A percentile compares a stretch with the other conserved stretches of the same genome.
phyloP scores from a whole-genome alignment of 768 basidiomycete genomes.

The Leccinum rimulosum region DNA sequence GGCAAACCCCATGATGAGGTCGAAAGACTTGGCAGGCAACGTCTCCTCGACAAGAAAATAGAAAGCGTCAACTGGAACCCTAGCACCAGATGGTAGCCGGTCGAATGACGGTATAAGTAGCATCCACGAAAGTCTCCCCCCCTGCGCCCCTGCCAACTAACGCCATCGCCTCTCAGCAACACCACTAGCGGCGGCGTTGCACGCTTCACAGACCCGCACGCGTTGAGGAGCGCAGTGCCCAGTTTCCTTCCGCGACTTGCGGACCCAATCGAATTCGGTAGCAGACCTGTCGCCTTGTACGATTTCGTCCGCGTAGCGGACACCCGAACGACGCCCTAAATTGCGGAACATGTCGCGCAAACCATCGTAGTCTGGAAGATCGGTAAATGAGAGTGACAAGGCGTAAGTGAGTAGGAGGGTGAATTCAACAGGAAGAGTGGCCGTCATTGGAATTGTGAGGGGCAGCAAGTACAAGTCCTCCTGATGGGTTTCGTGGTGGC shows the following conservation, averaged over 20 bases:
- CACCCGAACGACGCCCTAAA: constrained; percentile 50
- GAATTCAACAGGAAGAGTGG: constrained; percentile 78
- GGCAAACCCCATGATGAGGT: constrained; percentile 1
- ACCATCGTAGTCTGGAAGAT: constrained; percentile 86
- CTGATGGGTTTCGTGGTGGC: constrained; percentile 14
- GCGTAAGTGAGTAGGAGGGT: constrained; percentile 77
- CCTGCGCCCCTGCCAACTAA: constrained; percentile 10
- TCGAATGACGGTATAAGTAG: not conserved
- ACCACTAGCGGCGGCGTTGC: constrained; percentile 29
- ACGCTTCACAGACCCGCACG: constrained; percentile 34
- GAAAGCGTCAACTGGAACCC: constrained; percentile 1
- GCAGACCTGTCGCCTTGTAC: constrained; percentile 15
- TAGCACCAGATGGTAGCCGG: not conserved
- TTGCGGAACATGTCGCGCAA: constrained; percentile 70
- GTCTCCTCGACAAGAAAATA: constrained; percentile 3
- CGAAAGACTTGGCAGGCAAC: not conserved
- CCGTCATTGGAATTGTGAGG: constrained; percentile 55
- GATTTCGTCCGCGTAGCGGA: constrained; percentile 35
- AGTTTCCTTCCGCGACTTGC: constrained; percentile 31
- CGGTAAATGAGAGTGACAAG: constrained; percentile 80
- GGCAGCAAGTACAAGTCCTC: constrained; percentile 10
- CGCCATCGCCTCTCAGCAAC: constrained; percentile 26
- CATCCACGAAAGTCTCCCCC: constrained; percentile 6
- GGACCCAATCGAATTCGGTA: constrained; percentile 46
- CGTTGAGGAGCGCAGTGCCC: constrained; percentile 24